Percentiles rank a stretch among this genome's conserved stretches.
These are phyloP conservation scores for Moniliophthora roreri DNA, from an alignment of 1,284 basidiomycete species.

Conservation along the genomic window DNA sequence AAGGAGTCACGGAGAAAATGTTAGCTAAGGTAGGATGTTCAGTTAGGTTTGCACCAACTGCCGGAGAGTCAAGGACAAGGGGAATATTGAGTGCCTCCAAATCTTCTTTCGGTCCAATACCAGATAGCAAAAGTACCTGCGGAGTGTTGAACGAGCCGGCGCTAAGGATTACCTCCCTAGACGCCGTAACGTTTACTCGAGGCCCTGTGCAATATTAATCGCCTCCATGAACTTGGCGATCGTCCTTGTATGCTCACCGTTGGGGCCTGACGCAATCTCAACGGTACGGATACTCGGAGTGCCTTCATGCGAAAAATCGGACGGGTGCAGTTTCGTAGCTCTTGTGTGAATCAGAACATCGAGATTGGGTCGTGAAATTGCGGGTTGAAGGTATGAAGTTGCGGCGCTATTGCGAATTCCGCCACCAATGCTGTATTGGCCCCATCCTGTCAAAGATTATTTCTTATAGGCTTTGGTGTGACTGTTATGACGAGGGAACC, in stretches of 20 bases:
- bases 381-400: constrained; percentile 35
- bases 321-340: constrained; percentile 33
- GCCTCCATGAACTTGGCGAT: too few species aligned
- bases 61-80: constrained; percentile 15
- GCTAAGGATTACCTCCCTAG: constrained; percentile 19
- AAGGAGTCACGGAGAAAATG: constrained; percentile 11
- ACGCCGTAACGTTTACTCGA: constrained; percentile 9
- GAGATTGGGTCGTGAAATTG: constrained; percentile 35
- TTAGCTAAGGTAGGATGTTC: constrained; percentile 16
- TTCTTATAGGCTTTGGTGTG: too few species aligned
- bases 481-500: neutral
- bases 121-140: constrained; percentile 16
- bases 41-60: constrained; percentile 18
- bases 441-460: neutral
- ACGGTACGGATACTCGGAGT: too few species aligned
- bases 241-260: too few species aligned
- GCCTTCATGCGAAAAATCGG: too few species aligned
- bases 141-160: constrained; percentile 17
- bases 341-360: constrained; percentile 41
- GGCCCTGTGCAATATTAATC: neutral
- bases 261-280: too few species aligned
- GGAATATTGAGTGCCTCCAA: constrained; percentile 14
- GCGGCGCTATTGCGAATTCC: constrained; percentile 35
- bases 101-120: constrained; percentile 16
- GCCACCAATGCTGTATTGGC: constrained; percentile 20